These are phyloP conservation scores for Ambrosia artemisiifolia DNA, from an alignment of 129 eudicot species.

Conservation along the genomic window DNA sequence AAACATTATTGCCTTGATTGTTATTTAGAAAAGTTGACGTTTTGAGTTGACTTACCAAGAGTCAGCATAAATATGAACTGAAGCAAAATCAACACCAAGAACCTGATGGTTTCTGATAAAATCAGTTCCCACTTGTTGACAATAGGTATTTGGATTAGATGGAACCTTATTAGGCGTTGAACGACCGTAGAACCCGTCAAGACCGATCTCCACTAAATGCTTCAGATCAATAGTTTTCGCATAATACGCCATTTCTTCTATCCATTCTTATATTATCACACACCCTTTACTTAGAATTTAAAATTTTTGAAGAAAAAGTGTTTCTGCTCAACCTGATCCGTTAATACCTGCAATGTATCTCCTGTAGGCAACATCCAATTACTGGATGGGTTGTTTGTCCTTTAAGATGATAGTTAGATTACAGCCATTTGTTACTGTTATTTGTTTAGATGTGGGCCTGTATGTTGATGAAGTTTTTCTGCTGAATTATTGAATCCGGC, in stretches of 20 bases:
- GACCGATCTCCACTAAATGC: conserved; percentile 85
- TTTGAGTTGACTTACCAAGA: conserved; percentile 55
- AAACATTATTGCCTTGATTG: background rate
- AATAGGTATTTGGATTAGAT: conserved; percentile 66
- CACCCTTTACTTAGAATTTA: background rate
- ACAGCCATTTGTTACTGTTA: background rate
- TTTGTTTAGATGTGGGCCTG: background rate
- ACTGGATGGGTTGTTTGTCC: conserved; percentile 99
- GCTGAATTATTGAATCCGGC: background rate
- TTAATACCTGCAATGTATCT: conserved; percentile 64
- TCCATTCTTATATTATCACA: conserved; percentile 56
- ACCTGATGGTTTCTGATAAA: conserved; percentile 86
- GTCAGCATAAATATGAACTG: conserved; percentile 88
- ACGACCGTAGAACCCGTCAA: conserved; percentile 91
- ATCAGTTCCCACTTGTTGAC: conserved; percentile 93
- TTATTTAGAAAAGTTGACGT: background rate
- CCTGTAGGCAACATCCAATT: conserved; percentile 84
- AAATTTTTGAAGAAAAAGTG: background rate
- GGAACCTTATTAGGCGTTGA: conserved; percentile 77
- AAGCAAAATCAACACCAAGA: conserved; percentile 96
- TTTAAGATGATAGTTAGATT: conserved; percentile 37
- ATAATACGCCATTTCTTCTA: conserved; percentile 90
- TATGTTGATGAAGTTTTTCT: background rate
- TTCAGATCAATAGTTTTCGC: conserved; percentile 91
- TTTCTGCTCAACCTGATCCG: background rate